These are phyloP conservation scores for Fragaria ananassa DNA, from an alignment of 306 rosid genomes.

Conservation along the genomic window DNA sequence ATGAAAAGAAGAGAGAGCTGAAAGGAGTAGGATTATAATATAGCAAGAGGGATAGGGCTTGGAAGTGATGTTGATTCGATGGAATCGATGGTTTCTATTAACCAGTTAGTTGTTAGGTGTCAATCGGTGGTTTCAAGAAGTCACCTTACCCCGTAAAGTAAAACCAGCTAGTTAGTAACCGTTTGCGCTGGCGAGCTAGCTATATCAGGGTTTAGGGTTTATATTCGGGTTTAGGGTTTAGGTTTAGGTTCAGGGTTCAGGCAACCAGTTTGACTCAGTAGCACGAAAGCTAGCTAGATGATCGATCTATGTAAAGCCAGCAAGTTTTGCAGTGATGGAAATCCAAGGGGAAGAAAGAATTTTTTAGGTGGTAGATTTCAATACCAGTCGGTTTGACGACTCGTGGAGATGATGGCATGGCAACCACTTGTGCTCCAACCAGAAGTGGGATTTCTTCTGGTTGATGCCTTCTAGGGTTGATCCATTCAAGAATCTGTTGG, in stretches of 20 bases:
- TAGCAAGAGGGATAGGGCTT: not conserved
- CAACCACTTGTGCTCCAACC: slow-evolving; percentile 1
- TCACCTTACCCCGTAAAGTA: not conserved
- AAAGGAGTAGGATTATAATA: not conserved
- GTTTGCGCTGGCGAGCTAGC: not conserved
- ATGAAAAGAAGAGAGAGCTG: slow-evolving; percentile 2
- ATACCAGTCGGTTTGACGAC: not conserved
- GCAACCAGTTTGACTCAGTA: not conserved
- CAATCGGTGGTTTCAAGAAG: not conserved
- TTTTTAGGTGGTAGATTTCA: not conserved
- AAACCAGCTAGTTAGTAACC: not conserved
- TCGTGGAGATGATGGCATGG: not conserved
- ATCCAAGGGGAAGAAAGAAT: not conserved
- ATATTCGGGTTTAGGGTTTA: no score
- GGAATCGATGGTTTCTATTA: not conserved
- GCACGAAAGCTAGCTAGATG: not conserved
- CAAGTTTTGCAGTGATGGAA: not conserved
- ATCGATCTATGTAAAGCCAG: not conserved
- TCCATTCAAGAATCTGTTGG: not conserved
- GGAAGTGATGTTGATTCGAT: not conserved
- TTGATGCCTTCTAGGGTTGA: not conserved
- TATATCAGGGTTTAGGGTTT: not conserved
- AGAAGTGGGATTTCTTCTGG: no score
- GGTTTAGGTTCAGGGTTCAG: no score
- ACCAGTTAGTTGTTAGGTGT: not conserved